A percentile compares a stretch with the other conserved stretches of the same genome.
Evolutionary conservation across 1,284 basidiomycete species (phyloP).

Genomic region (Leccinum idahoense): DNA sequence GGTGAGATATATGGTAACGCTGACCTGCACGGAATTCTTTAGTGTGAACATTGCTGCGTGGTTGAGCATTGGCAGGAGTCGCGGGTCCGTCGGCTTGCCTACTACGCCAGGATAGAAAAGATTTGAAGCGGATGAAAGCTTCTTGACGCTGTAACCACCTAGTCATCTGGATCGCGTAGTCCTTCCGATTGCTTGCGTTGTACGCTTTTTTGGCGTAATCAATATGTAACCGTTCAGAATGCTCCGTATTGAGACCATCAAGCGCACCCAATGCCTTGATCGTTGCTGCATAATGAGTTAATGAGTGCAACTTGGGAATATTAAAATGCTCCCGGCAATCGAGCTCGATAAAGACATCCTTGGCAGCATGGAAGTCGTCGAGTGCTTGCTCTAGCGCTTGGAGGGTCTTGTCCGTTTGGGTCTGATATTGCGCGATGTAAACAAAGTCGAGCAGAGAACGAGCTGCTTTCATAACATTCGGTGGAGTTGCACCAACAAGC

Average conservation of each 20-base stretch:
- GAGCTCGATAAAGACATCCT: not conserved
- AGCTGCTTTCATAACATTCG: fast-evolving
- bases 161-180: conserved; percentile 10
- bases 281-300: conserved; percentile 9
- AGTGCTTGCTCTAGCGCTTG: not conserved
- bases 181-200: conserved; percentile 5
- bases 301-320: conserved; percentile 6
- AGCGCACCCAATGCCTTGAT: conserved; percentile 6
- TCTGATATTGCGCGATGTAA: not conserved
- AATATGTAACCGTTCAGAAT: conserved; percentile 15
- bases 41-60: not conserved
- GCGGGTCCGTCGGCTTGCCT: not conserved
- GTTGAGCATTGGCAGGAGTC: not conserved
- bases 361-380: not conserved
- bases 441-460: not conserved
- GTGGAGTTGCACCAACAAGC: not conserved
- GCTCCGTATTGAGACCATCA: conserved; percentile 14
- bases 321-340: conserved; percentile 1
- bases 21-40: not conserved
- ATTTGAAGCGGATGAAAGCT: not conserved
- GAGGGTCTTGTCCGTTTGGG: not conserved
- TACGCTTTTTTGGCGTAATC: conserved; percentile 18
- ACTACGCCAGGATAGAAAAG: not conserved
- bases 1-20: not conserved
- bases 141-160: conserved; percentile 9